These are phyloP conservation scores for Spinacia oleracea DNA, from an alignment of 179 eudicot species.

Conservation along the genomic window DNA sequence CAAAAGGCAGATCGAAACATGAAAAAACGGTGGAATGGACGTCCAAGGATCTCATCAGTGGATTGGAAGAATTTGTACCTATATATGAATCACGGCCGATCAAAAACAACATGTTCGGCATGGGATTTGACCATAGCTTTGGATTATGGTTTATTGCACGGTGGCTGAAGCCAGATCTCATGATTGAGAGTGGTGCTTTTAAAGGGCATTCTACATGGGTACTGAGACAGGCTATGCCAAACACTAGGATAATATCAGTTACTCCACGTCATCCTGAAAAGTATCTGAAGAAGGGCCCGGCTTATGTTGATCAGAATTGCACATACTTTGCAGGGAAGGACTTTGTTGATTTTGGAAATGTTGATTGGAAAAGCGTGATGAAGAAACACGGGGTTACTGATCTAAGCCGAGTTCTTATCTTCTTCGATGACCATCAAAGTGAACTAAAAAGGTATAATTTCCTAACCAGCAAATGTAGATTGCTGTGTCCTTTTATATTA, in stretches of 20 bases:
- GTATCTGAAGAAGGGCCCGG: conserved; percentile 90
- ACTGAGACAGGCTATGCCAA: conserved; percentile 90
- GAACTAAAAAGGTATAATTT: conserved; percentile 76
- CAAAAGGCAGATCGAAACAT: conserved; percentile 99
- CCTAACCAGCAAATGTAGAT: conserved; percentile 7
- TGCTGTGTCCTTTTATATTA: conserved; percentile 2
- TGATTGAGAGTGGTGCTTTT: conserved; percentile 99
- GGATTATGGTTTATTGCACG: conserved; percentile 94
- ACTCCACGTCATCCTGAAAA: conserved; percentile 96
- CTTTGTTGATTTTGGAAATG: conserved; percentile 88
- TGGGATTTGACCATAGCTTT: conserved; percentile 99
- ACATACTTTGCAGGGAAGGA: conserved; percentile 96
- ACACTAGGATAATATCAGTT: conserved; percentile 73
- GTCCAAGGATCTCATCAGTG: conserved; percentile 77
- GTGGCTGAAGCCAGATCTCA: conserved; percentile 88
- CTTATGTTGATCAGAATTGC: conserved; percentile 93
- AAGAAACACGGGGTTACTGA: conserved; percentile 76
- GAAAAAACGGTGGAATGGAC: conserved; percentile 97
- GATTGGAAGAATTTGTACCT: conserved; percentile 84
- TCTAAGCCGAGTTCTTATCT: conserved; percentile 69
- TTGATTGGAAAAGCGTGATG: conserved; percentile 80
- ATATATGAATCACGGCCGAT: conserved; percentile 90
- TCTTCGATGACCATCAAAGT: conserved; percentile 98
- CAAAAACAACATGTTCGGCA: conserved; percentile 88
- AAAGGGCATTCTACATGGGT: conserved; percentile 99